Percentiles rank a stretch among this genome's conserved stretches.
Conservation (phyloP, 1,284 basidiomycete species). For the Ganoderma sinense region DNA sequence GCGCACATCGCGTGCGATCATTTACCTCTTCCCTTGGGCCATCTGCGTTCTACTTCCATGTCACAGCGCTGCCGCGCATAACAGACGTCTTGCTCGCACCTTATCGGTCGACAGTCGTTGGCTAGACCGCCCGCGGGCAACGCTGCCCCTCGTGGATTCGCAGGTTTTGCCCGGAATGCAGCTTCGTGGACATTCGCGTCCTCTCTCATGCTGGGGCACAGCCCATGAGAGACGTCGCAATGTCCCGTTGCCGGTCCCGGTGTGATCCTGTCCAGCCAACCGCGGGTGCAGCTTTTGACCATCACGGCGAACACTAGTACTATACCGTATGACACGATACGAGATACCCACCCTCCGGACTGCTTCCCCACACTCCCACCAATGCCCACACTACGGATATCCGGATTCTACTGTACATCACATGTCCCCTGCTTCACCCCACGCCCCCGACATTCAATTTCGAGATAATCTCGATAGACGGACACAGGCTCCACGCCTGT, state of each 20-base stretch:
- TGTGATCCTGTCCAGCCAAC: background rate
- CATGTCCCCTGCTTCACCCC: background rate
- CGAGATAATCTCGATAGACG: background rate
- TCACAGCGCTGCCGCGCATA: conserved; percentile 2
- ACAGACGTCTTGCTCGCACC: conserved; percentile 19
- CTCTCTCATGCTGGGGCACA: background rate
- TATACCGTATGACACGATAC: background rate
- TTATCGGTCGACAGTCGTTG: conserved; percentile 6
- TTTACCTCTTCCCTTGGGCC: conserved; percentile 7
- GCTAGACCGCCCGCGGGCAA: background rate
- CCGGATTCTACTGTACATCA: background rate
- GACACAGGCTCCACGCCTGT: background rate
- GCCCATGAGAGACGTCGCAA: background rate
- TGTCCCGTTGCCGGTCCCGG: background rate
- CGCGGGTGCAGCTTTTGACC: background rate
- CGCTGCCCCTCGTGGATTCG: background rate
- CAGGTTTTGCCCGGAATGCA: background rate
- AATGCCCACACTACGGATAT: background rate
- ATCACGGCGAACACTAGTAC: background rate
- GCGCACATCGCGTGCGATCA: conserved; percentile 3
- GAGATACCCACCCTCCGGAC: no score
- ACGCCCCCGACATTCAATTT: background rate
- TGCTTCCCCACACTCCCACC: no score
- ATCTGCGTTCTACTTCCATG: conserved; percentile 6
- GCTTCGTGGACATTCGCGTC: background rate